A percentile compares a stretch with the other conserved stretches of the same genome.
phyloP scores from a whole-genome alignment of 2,329 filamentous ascomycete genomes.

The Eurotiales sp. region DNA sequence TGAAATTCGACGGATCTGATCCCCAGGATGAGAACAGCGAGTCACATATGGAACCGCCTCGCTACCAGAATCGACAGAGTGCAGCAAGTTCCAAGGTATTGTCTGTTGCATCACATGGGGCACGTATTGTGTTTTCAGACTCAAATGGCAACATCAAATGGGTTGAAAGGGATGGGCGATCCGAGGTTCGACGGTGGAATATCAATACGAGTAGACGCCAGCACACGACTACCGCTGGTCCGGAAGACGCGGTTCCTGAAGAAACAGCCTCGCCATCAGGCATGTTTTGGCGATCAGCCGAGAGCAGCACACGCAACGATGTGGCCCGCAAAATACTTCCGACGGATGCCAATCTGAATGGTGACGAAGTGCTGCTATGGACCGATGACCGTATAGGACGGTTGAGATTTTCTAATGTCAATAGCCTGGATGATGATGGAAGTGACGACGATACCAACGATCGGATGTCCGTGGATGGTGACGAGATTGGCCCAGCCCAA shows the following conservation, averaged over 20 bases:
- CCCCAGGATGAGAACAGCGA: conserved; percentile 22
- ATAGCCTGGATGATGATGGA: conserved; percentile 28
- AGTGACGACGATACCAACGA: conserved; percentile 36
- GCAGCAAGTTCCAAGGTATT: conserved; percentile 76
- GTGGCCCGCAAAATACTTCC: conserved; percentile 77
- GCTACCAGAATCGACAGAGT: conserved; percentile 76
- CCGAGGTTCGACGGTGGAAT: conserved; percentile 54
- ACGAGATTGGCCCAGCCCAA: neutral
- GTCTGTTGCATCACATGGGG: conserved; percentile 76
- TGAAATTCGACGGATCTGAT: conserved; percentile 29
- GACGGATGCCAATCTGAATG: conserved; percentile 43
- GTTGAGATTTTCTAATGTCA: conserved; percentile 56
- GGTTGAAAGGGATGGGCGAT: conserved; percentile 77
- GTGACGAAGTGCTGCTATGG: conserved; percentile 77
- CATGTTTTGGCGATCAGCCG: conserved; percentile 49
- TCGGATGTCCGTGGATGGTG: conserved; percentile 15
- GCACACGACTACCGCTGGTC: conserved; percentile 7
- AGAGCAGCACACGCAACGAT: conserved; percentile 56
- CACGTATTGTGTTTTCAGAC: conserved; percentile 77
- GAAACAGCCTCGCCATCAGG: conserved; percentile 38
- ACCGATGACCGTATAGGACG: conserved; percentile 81
- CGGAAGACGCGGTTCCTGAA: neutral
- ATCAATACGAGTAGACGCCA: conserved; percentile 46
- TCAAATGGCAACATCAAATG: conserved; percentile 81
- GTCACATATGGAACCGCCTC: conserved; percentile 24